Evolutionary conservation across 2,329 filamentous ascomycete genomes (phyloP).

Genomic region (Tothia fuscella): DNA sequence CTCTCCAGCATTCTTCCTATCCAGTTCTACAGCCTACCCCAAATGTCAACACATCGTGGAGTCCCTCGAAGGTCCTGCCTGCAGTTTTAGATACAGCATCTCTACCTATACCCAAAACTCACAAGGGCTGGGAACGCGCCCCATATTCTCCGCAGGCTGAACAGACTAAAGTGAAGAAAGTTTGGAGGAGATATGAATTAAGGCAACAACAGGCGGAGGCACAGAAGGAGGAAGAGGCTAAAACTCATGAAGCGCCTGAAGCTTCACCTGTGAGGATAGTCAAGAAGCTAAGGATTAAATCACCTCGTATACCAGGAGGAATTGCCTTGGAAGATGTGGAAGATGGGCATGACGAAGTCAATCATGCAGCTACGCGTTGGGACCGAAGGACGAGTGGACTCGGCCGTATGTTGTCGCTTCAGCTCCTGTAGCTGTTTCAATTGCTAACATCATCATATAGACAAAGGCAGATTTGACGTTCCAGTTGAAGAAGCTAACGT

Average conservation of each 20-base stretch:
- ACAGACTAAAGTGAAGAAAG: slow-evolving; percentile 29
- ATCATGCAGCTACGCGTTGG: slow-evolving; percentile 7
- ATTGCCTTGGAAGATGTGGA: slow-evolving; percentile 14
- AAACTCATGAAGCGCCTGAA: slow-evolving; percentile 12
- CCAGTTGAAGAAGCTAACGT: too few relatives aligned
- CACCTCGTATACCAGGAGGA: too few relatives aligned
- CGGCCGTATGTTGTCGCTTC: background rate
- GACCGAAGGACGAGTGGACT: slow-evolving; percentile 6
- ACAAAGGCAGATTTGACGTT: too few relatives aligned
- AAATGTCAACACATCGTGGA: too few relatives aligned
- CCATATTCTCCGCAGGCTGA: slow-evolving; percentile 28
- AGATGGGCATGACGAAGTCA: slow-evolving; percentile 15
- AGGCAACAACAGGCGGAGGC: slow-evolving; percentile 17
- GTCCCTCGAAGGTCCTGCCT: slow-evolving; percentile 28
- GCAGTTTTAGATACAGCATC: slow-evolving; percentile 26
- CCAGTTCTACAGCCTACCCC: too few relatives aligned
- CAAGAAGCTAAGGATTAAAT: slow-evolving; percentile 30
- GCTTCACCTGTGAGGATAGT: slow-evolving; percentile 29
- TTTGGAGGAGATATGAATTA: slow-evolving; percentile 33
- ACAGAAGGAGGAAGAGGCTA: slow-evolving; percentile 2
- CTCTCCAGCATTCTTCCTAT: too few relatives aligned
- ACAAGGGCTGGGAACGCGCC: slow-evolving; percentile 38
- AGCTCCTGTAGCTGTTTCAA: background rate
- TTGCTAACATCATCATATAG: background rate
- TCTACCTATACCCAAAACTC: slow-evolving; percentile 29